A percentile compares a stretch with the other conserved stretches of the same genome.
Conservation (phyloP, 768 basidiomycete species). For the Amanita exitialis region DNA sequence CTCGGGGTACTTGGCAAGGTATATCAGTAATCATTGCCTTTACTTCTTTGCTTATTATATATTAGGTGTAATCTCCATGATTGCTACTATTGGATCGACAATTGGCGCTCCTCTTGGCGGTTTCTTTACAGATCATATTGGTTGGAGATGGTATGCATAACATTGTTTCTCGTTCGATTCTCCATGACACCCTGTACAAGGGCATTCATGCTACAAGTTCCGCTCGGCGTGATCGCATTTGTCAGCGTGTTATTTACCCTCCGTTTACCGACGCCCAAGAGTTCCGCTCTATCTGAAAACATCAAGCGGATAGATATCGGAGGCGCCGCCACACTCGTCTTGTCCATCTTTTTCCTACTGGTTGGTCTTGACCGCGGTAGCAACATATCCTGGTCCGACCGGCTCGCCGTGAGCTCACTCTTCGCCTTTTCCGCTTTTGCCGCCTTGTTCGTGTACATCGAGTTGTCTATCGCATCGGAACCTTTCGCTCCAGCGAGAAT, state of each 20-base stretch:
- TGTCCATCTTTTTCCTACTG: conserved; percentile 49
- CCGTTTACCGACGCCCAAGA: conserved; percentile 34
- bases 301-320: conserved; percentile 54
- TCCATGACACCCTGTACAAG: conserved; percentile 14
- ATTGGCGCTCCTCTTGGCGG: conserved; percentile 58
- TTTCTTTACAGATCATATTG: conserved; percentile 49
- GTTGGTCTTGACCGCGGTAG: conserved; percentile 47
- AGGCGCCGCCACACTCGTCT: conserved; percentile 45
- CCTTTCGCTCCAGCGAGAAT: conserved; percentile 52
- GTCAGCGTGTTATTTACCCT: conserved; percentile 41
- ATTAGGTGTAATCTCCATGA: too few relatives aligned
- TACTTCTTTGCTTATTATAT: neutral
- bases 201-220: conserved; percentile 54
- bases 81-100: conserved; percentile 31
- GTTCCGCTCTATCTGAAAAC: conserved; percentile 35
- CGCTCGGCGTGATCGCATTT: conserved; percentile 46
- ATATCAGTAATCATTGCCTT: neutral
- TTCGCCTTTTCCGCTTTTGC: conserved; percentile 21
- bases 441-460: conserved; percentile 32
- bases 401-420: conserved; percentile 26
- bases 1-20: conserved; percentile 64
- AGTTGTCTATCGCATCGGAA: conserved; percentile 41
- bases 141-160: conserved; percentile 49
- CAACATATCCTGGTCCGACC: conserved; percentile 36
- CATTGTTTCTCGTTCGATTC: too few relatives aligned